Conservation (phyloP, 768 basidiomycete species). For the Russula sp. region DNA sequence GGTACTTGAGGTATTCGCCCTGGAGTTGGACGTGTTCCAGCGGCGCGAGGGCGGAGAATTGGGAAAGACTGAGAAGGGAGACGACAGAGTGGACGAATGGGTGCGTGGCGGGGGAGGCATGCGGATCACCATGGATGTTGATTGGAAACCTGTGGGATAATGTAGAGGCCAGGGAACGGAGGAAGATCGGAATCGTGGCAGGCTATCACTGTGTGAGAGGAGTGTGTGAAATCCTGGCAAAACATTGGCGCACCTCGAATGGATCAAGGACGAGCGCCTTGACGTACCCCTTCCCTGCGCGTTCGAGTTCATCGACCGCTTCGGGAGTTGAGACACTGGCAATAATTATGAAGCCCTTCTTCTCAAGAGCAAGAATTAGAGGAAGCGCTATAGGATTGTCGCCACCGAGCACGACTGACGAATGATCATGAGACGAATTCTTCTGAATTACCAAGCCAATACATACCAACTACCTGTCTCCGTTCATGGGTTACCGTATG, state of each 20-base stretch:
- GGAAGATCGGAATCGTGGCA: constrained; percentile 62
- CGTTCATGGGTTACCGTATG: constrained; percentile 30
- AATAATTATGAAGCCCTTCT: constrained; percentile 76
- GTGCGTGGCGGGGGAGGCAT: constrained; percentile 52
- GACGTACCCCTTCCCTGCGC: constrained; percentile 62
- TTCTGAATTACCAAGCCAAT: constrained; percentile 2
- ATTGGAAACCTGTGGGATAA: constrained; percentile 80
- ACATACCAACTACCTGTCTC: constrained; percentile 41
- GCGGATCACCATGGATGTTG: constrained; percentile 73
- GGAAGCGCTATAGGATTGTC: constrained; percentile 68
- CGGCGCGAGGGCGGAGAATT: constrained; percentile 42
- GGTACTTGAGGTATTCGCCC: constrained; percentile 58
- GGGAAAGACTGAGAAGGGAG: constrained; percentile 56
- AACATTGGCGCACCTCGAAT: constrained; percentile 45
- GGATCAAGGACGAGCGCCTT: constrained; percentile 79
- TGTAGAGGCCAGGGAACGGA: constrained; percentile 73
- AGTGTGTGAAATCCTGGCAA: background rate
- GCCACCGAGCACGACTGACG: constrained; percentile 71
- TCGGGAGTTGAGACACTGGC: constrained; percentile 66
- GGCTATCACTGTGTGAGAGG: constrained; percentile 38
- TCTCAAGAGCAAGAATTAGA: constrained; percentile 65
- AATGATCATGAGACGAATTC: constrained; percentile 5
- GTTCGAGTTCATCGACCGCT: constrained; percentile 58
- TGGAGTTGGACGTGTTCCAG: constrained; percentile 63
- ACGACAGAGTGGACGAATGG: constrained; percentile 74